Conservation (phyloP, 2,329 filamentous ascomycete species). For the Epichloe sp. region DNA sequence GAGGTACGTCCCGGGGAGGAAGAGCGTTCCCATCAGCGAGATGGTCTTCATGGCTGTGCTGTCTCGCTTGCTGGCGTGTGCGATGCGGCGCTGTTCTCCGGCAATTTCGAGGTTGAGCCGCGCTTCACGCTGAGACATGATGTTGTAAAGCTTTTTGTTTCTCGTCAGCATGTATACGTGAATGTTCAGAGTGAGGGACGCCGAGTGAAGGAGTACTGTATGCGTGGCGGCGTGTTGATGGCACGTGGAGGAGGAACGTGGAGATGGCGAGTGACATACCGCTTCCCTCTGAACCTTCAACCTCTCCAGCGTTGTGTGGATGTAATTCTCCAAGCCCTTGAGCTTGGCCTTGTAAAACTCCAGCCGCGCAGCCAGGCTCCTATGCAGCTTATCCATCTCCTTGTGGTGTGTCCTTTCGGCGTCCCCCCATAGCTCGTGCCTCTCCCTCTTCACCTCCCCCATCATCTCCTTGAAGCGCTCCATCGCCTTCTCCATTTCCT, state of each 20-base stretch:
- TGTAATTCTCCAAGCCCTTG: conserved; percentile 48
- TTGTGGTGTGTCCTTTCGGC: conserved; percentile 17
- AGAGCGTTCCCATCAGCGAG: conserved; percentile 49
- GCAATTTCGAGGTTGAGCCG: conserved; percentile 52
- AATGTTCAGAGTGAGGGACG: background rate
- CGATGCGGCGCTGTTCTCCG: conserved; percentile 44
- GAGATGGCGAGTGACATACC: conserved; percentile 24
- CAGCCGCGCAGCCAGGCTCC: conserved; percentile 38
- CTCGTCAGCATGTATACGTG: too few species aligned
- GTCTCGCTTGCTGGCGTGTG: conserved; percentile 47
- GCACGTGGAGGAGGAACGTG: background rate
- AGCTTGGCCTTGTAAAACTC: conserved; percentile 50
- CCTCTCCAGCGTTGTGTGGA: conserved; percentile 46
- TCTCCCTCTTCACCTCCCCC: conserved; percentile 7
- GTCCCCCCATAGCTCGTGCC: conserved; percentile 4
- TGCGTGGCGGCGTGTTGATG: too few species aligned
- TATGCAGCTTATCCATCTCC: conserved; percentile 32
- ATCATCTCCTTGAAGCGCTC: conserved; percentile 24
- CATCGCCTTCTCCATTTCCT: conserved; percentile 36
- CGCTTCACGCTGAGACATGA: conserved; percentile 52
- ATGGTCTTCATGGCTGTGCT: conserved; percentile 54
- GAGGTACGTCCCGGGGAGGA: conserved; percentile 49
- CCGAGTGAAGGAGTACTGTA: background rate
- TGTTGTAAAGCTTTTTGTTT: conserved; percentile 43
- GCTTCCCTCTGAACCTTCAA: conserved; percentile 48